These are phyloP conservation scores for Sporormia fimetaria DNA, from an alignment of 495 filamentous ascomycete genomes.

Conservation along the genomic window DNA sequence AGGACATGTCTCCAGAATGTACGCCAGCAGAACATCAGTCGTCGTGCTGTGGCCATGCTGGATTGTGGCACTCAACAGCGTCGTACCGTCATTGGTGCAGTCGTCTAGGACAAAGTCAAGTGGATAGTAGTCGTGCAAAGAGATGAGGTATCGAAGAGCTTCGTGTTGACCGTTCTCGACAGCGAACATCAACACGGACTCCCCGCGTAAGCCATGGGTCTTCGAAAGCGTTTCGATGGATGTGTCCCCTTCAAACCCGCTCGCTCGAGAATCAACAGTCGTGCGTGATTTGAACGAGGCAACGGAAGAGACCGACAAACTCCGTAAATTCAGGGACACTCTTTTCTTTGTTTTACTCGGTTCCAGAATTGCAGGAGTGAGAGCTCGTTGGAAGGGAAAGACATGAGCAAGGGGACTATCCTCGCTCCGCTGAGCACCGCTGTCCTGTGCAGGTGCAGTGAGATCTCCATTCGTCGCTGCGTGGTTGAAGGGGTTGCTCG, in stretches of 20 bases:
- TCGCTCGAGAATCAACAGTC: constrained; percentile 61
- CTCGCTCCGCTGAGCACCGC: constrained; percentile 1
- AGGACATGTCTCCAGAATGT: constrained; percentile 42
- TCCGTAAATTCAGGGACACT: constrained; percentile 79
- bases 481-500: no score
- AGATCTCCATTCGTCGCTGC: no score
- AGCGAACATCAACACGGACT: constrained; percentile 94
- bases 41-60: constrained; percentile 68
- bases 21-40: constrained; percentile 63
- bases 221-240: constrained; percentile 71
- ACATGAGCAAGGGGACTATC: constrained; percentile 62
- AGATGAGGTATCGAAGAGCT: constrained; percentile 66
- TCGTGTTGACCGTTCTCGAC: constrained; percentile 62
- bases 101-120: constrained; percentile 62
- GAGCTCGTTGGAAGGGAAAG: constrained; percentile 64
- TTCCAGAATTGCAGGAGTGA: constrained; percentile 40
- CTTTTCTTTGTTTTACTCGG: constrained; percentile 44
- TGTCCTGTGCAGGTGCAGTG: no score
- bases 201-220: constrained; percentile 68
- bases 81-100: constrained; percentile 77
- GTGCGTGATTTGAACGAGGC: constrained; percentile 66
- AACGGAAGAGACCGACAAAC: constrained; percentile 74
- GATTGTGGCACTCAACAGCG: constrained; percentile 84
- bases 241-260: constrained; percentile 70
- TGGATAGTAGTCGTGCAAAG: constrained; percentile 61